These are phyloP conservation scores for Escovopsis sp. DNA, from an alignment of 2,329 filamentous ascomycete genomes.

Conservation along the genomic window DNA sequence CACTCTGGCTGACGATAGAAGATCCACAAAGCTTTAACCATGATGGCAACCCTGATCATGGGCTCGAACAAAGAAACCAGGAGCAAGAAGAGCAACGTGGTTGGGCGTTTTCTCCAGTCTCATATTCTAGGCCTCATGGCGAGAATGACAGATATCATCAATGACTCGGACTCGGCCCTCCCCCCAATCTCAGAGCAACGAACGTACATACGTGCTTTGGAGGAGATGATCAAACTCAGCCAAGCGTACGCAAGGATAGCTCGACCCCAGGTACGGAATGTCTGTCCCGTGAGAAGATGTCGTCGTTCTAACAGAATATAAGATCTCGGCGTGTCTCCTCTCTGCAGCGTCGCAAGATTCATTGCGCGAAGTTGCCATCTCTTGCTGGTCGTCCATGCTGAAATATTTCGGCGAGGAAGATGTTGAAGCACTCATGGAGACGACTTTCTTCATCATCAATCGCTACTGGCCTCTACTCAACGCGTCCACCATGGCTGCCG, in stretches of 20 bases:
- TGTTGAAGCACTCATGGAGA: conserved; percentile 65
- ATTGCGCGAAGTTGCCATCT: conserved; percentile 66
- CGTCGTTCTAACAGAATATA: conserved; percentile 3
- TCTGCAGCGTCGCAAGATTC: conserved; percentile 63
- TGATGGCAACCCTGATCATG: conserved; percentile 29
- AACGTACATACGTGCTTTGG: conserved; percentile 67
- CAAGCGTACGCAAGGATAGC: conserved; percentile 61
- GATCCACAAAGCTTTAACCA: conserved; percentile 33
- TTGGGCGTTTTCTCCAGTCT: conserved; percentile 64
- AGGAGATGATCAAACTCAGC: conserved; percentile 72
- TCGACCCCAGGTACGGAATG: conserved; percentile 59
- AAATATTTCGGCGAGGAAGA: conserved; percentile 63
- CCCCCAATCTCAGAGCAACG: conserved; percentile 53
- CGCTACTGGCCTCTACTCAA: conserved; percentile 64
- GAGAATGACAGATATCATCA: conserved; percentile 64
- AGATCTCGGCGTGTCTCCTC: conserved; percentile 86
- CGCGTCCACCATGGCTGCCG: conserved; percentile 40
- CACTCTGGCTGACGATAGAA: conserved; percentile 15
- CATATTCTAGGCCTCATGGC: conserved; percentile 81
- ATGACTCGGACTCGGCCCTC: conserved; percentile 43
- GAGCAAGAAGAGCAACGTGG: conserved; percentile 37
- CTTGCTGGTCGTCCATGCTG: conserved; percentile 72
- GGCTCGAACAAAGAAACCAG: conserved; percentile 26
- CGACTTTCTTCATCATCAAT: conserved; percentile 76
- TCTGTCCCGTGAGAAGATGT: neutral